Evolutionary conservation across 192 early-diverging fungal species (phyloP), one percentile per base, ranked within the genome.

Genomic region (Coemansia sp.): DNA sequence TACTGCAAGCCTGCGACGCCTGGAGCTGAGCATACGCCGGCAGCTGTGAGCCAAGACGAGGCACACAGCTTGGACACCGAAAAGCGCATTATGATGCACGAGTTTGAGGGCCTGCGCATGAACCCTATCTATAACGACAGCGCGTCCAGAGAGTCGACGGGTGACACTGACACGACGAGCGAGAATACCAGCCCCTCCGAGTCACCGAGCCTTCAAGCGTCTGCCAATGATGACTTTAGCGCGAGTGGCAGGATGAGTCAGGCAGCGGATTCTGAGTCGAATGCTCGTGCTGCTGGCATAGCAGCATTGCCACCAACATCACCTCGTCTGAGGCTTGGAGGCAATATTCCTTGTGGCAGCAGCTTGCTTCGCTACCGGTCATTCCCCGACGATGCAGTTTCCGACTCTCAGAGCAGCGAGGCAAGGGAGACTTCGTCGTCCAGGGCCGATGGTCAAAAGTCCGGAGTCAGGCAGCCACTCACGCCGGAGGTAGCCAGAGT

Each of bases 21-120:
- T 20, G 31, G 61, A 1, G 38, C 69, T 2, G 70, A 71, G 57
- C 69, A 64, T 24, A 49, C 68, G 34, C 58, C 61, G 9, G 58
- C 64, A n/a, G 49, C 66, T 6, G 76, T 72, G 5, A 22, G 49
- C 49, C 75, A 74, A 22, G 62, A 74, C 24, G 79, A 81, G 66
- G 74, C 79, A 3, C 79, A 68, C 67, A 81, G 79, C 43, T 61
- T 81, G 41, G 79, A 76, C 47, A 73, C 71, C 9, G 70, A 74
- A 65, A 70, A 70, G 36, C 61, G 66, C 13, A 38, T 77, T 29
- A 68, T 82, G 60, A 58, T 75, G 64, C 69, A 67, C 43, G 76
- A 75, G 9, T 33, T 78, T n/a, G 76, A 78, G 64, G 70, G 65
- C 15, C 20, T 78, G 72, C 69, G 70, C 40, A 78, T 83, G 76